Evolutionary conservation across 140 eudicot genomes (phyloP), one percentile per base, ranked within the genome.

Genomic region (Bidens hawaiensis): DNA sequence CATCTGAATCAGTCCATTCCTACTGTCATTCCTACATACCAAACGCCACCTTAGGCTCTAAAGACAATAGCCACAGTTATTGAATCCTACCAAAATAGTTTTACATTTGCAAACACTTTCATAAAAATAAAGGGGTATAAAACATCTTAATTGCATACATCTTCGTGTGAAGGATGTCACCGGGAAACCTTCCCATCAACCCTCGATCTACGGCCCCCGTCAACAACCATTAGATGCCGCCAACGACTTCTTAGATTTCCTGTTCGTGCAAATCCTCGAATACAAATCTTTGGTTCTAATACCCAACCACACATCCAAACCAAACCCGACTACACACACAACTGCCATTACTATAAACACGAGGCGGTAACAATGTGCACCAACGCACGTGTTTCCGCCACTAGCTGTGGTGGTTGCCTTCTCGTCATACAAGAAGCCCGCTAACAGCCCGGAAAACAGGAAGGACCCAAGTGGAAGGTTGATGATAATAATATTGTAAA

Each of bases 381-480:
- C 96, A 0, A 76, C 48, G 68, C 96, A 91, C 4, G 87, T 85
- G 68, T 87, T 91, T 25, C 98, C 95, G 5, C 98, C 98, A 23
- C 76, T 85, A 2, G 88, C 73, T 0, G 83, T 82, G 60, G 53
- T 11, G 24, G 87, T 91, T 17, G 98, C 98, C 76, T 91, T 70
- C 0, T 81, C 71, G 48, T 91, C 96, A 14, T 91, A 91, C 50
- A 91, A 57, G 57, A 76, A 74, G 10, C 96, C 98, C 1, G 98
- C 98, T 0, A 91, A 85, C 38, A 91, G 74, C 42, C 98, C 98
- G 0, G 98, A 91, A 75, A 91, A 91, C 27, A 91, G 83, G 82
- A 87, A 91, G 22, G 98, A 91, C 26, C 98, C 98, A 0, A 91
- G 78, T 0, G 98, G 98, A 15, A 91, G 90, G 60, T 87, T 91